A percentile compares a stretch with the other conserved stretches of the same genome.
These are phyloP conservation scores for Perkinsus chesapeaki DNA, from an alignment of 169 alveolate genomes.

Conservation along the genomic window DNA sequence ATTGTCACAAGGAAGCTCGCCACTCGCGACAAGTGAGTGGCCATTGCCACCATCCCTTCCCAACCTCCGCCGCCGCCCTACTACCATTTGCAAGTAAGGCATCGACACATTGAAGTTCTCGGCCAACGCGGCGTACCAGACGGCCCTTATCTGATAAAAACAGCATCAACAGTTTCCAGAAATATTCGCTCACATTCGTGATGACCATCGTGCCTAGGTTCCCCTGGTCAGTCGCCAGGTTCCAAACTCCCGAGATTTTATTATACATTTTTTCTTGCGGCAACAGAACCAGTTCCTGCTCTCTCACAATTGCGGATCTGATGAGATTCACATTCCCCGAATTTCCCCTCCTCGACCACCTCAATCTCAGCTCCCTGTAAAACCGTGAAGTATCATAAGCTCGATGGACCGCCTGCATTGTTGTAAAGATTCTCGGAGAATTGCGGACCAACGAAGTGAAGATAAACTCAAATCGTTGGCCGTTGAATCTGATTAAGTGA, in stretches of 20 bases:
- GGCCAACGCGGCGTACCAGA: slow-evolving; percentile 60
- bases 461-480: slow-evolving; percentile 55
- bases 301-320: slow-evolving; percentile 55
- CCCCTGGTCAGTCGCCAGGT: slow-evolving; percentile 60
- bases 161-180: not conserved
- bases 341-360: slow-evolving; percentile 52
- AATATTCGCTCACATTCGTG: slow-evolving; percentile 22
- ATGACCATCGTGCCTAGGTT: slow-evolving; percentile 33
- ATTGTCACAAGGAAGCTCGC: not conserved
- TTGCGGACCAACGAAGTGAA: slow-evolving; percentile 56
- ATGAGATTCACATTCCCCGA: slow-evolving; percentile 16
- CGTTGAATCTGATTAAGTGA: slow-evolving; percentile 28
- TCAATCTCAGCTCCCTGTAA: slow-evolving; percentile 55
- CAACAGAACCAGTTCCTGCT: slow-evolving; percentile 43
- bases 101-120: slow-evolving; percentile 60
- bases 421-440: slow-evolving; percentile 55
- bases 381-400: slow-evolving; percentile 58
- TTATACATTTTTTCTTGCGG: slow-evolving; percentile 53
- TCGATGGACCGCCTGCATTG: slow-evolving; percentile 54
- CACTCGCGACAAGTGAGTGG: too few species aligned
- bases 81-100: slow-evolving; percentile 54
- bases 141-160: slow-evolving; percentile 23
- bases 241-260: slow-evolving; percentile 58
- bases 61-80: slow-evolving; percentile 18
- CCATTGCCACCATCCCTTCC: too few species aligned